Evolutionary conservation across 768 basidiomycete genomes (phyloP), one percentile per base, ranked within the genome.

Genomic region (Calocera cornea): DNA sequence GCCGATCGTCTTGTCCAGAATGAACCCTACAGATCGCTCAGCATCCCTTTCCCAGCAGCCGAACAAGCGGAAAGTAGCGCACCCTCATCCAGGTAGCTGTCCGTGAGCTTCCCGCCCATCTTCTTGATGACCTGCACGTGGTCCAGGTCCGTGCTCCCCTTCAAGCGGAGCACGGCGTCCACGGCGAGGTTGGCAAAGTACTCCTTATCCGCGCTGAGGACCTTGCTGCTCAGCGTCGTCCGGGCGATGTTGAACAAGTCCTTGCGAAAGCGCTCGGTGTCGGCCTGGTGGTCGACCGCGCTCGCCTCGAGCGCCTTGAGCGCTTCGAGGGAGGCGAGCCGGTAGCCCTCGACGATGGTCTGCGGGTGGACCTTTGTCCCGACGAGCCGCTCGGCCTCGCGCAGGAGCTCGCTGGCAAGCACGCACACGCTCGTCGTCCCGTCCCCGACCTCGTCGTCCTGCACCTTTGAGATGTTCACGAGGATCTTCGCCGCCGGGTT

Each of bases 61-160:
- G 11, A 14, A n/a, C n/a, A n/a, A 24, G 12, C 40, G 19, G 22
- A 29, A 19, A 60, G 1, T 36, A 16, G 38, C 79, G 17, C 70
- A 87, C 92, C 95, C 80, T 98, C 97, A 74, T 97, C 95, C 36
- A 99, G 85, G 80, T 98, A 99, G 5, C 93, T 95, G 73, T 98
- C 95, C 0, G 93, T 95, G 72, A 99, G 83, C 80, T 97, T 99
- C 64, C 95, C 95, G 67, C 95, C 95, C n/a, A 91, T 92, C 79
- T 97, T 97, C 84, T 99, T 99, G 81, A 98, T 99, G 76, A 98
- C 88, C 78, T 99, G 95, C 71, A 99, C 97, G 76, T 97, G 94
- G 71, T 99, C 95, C 36, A 99, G 82, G 78, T 98, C 89, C 64
- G 91, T 94, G 40, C 94, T 97, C 40, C 97, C 97, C 89, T 93